phyloP scores from a whole-genome alignment of 129 eudicot genomes.

The Saussurea involucrata region DNA sequence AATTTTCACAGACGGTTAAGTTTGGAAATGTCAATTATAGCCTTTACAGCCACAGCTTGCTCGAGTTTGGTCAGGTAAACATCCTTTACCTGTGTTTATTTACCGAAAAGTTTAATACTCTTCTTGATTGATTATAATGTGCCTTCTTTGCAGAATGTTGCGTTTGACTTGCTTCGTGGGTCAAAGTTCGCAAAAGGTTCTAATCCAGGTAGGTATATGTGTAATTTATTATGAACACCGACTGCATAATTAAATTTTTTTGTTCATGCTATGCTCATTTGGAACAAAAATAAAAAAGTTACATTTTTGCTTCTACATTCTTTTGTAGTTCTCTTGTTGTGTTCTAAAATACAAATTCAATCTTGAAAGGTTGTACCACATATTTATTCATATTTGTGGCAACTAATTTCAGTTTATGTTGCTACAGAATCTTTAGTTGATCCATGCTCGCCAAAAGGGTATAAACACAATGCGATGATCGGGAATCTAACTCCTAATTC shows the following conservation, averaged over 20 bases:
- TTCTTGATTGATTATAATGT: constrained; percentile 8
- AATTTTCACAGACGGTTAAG: constrained; percentile 57
- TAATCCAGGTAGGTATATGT: constrained; percentile 47
- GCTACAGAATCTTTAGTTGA: constrained; percentile 49
- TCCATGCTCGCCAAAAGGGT: constrained; percentile 94
- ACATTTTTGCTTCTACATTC: too few species aligned
- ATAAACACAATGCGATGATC: constrained; percentile 28
- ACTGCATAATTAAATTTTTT: not conserved
- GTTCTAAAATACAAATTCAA: too few species aligned
- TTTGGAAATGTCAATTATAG: constrained; percentile 76
- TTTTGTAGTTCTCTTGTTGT: too few species aligned
- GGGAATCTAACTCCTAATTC: constrained; percentile 45
- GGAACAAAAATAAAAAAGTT: too few species aligned
- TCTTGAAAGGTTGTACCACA: not conserved
- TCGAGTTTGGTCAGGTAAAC: constrained; percentile 91
- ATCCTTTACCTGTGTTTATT: constrained; percentile 1
- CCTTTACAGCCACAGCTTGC: constrained; percentile 95
- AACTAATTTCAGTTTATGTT: constrained; percentile 20
- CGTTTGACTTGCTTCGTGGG: constrained; percentile 64
- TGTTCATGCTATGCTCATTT: not conserved
- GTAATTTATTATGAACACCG: not conserved
- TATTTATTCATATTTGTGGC: not conserved
- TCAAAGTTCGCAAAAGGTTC: constrained; percentile 37
- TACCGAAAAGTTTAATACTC: too few species aligned
- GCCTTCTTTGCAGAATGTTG: constrained; percentile 74